Evolutionary conservation across 192 early-diverging fungal species (phyloP).

Genomic region (Linnemannia schmuckeri): DNA sequence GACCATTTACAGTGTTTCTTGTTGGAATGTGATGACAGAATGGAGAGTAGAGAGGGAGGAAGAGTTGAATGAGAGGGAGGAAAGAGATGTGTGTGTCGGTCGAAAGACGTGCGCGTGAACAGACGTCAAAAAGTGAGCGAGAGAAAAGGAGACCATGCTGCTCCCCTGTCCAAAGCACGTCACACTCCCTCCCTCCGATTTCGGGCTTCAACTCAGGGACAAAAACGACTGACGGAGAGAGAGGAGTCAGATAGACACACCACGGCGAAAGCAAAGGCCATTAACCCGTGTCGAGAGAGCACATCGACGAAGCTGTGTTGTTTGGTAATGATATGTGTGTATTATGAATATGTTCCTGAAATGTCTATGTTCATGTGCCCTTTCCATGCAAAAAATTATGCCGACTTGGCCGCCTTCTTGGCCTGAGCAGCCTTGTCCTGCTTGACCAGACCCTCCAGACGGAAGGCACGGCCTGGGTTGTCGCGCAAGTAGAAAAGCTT

Average conservation of each 20-base stretch:
- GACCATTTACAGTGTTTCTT: slow-evolving; percentile 8
- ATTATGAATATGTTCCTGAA: slow-evolving; percentile 4
- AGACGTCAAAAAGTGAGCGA: not conserved
- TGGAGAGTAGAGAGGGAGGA: not conserved
- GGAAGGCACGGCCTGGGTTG: slow-evolving; percentile 80
- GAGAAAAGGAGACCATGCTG: slow-evolving; percentile 2
- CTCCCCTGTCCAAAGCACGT: not conserved
- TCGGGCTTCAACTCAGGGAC: not conserved
- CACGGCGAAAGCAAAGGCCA: not conserved
- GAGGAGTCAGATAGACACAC: not conserved
- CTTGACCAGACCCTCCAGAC: slow-evolving; percentile 57
- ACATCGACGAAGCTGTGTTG: not conserved
- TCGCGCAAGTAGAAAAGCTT: slow-evolving; percentile 86
- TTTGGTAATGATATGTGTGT: not conserved
- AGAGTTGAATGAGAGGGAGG: not conserved
- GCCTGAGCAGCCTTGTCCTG: slow-evolving; percentile 41
- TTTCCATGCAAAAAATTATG: slow-evolving; percentile 16
- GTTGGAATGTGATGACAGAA: not conserved
- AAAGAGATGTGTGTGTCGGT: not conserved
- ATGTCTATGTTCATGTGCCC: not conserved
- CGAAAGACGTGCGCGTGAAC: not conserved
- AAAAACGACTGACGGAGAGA: no score
- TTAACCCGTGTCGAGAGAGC: not conserved
- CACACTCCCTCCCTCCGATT: not conserved
- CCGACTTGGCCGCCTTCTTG: slow-evolving; percentile 32